Conservation (phyloP, 78 protist genomes). For the Dictyostelium firmibasis region DNA sequence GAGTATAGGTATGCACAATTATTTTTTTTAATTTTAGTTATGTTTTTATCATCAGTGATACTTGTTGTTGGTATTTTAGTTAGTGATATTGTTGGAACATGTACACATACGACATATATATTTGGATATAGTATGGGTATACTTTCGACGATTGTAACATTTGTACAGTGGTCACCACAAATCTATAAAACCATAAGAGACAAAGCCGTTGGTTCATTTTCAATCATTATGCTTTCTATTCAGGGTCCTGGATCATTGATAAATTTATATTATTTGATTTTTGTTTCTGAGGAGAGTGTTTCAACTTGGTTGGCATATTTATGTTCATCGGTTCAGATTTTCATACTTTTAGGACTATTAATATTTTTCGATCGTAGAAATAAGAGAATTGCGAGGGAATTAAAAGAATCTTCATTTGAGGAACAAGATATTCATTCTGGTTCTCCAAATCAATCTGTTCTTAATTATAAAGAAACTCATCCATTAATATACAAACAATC, state of each 20-base stretch:
- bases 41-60: not conserved
- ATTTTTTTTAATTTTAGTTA: not conserved
- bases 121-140: slow-evolving; percentile 71
- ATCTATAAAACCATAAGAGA: slow-evolving; percentile 51
- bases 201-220: slow-evolving; percentile 73
- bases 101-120: slow-evolving; percentile 33
- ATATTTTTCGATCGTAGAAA: slow-evolving; percentile 31
- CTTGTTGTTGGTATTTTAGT: not conserved
- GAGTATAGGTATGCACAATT: slow-evolving; percentile 36
- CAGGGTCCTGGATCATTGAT: slow-evolving; percentile 78
- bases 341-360: slow-evolving; percentile 32
- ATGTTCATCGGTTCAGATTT: slow-evolving; percentile 39
- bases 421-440: not conserved
- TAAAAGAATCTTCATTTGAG: not conserved
- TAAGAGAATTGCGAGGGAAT: not conserved
- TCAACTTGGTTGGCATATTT: slow-evolving; percentile 78
- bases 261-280: slow-evolving; percentile 38
- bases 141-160: slow-evolving; percentile 41
- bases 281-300: slow-evolving; percentile 64
- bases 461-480: not conserved
- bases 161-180: slow-evolving; percentile 84
- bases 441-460: not conserved
- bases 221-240: slow-evolving; percentile 67
- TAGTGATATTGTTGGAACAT: slow-evolving; percentile 5
- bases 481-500: not conserved